phyloP scores from a whole-genome alignment of 139 green algal genomes.

The Trebouxia sp. region DNA sequence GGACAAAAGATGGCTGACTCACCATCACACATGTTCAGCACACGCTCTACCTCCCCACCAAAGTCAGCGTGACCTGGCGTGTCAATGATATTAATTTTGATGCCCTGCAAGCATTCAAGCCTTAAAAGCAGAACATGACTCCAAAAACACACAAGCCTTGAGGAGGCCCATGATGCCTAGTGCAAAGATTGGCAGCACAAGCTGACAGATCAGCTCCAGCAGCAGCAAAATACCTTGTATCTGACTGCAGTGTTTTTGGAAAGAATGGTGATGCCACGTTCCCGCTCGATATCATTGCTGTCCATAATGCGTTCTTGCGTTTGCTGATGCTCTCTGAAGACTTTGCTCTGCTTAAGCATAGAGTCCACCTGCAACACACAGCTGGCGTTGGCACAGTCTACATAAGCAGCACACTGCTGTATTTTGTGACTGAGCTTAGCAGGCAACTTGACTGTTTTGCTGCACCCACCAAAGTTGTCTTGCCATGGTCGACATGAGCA shows the following conservation, averaged over 20 bases:
- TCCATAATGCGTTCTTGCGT: slow-evolving; percentile 94
- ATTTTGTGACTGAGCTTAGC: neutral
- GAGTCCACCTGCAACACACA: slow-evolving; percentile 76
- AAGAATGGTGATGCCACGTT: slow-evolving; percentile 99
- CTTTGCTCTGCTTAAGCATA: slow-evolving; percentile 92
- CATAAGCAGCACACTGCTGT: neutral
- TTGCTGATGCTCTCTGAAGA: slow-evolving; percentile 82
- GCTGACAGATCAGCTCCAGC: too few relatives aligned
- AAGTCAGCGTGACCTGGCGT: slow-evolving; percentile 99
- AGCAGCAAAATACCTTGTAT: slow-evolving; percentile 61
- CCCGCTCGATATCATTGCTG: slow-evolving; percentile 94
- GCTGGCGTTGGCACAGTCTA: too few relatives aligned
- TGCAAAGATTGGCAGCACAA: neutral
- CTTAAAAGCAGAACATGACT: neutral
- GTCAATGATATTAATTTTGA: slow-evolving; percentile 99
- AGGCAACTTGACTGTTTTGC: neutral
- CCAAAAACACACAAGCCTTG: neutral
- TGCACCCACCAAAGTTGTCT: slow-evolving; percentile 69
- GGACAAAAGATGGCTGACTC: too few relatives aligned
- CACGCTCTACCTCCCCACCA: slow-evolving; percentile 97
- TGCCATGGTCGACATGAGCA: slow-evolving; percentile 74
- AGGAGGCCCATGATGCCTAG: too few relatives aligned
- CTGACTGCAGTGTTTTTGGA: slow-evolving; percentile 98
- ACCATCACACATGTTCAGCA: slow-evolving; percentile 99
- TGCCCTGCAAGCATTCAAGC: slow-evolving; percentile 38